Conservation (phyloP, 768 basidiomycete species). For the Leccinum subtestaceum region DNA sequence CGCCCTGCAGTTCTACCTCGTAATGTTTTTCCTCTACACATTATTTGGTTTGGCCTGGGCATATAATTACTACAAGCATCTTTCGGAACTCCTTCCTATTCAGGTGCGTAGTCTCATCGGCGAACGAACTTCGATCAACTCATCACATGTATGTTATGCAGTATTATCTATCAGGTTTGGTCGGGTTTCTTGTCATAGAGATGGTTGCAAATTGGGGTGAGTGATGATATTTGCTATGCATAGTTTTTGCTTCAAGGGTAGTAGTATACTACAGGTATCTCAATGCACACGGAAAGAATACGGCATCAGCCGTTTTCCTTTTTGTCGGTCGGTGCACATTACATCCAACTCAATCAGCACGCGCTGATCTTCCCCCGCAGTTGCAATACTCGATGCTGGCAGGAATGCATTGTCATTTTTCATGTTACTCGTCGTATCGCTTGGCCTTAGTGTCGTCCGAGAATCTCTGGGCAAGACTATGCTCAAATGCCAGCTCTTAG, state of each 20-base stretch:
- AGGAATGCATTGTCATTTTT: slow-evolving; percentile 95
- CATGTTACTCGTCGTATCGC: slow-evolving; percentile 86
- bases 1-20: slow-evolving; percentile 72
- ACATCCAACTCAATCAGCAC: background rate
- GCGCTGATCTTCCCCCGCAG: slow-evolving; percentile 37
- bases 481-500: slow-evolving; percentile 78
- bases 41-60: slow-evolving; percentile 73
- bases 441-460: slow-evolving; percentile 89
- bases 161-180: slow-evolving; percentile 89
- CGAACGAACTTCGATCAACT: background rate
- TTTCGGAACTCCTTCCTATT: slow-evolving; percentile 82
- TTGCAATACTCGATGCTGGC: slow-evolving; percentile 93
- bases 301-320: slow-evolving; percentile 83
- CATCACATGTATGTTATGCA: slow-evolving; percentile 29
- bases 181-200: slow-evolving; percentile 85
- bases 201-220: slow-evolving; percentile 90
- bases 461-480: slow-evolving; percentile 85
- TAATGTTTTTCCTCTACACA: slow-evolving; percentile 78
- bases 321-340: slow-evolving; percentile 68
- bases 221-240: slow-evolving; percentile 16
- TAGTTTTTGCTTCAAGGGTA: slow-evolving; percentile 5
- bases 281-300: slow-evolving; percentile 77
- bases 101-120: slow-evolving; percentile 50
- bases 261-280: slow-evolving; percentile 91
- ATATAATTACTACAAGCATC: slow-evolving; percentile 76